A percentile compares a stretch with the other conserved stretches of the same genome.
phyloP scores from a whole-genome alignment of 805 yeast species.

The Jamesozyma jinghongensis region DNA sequence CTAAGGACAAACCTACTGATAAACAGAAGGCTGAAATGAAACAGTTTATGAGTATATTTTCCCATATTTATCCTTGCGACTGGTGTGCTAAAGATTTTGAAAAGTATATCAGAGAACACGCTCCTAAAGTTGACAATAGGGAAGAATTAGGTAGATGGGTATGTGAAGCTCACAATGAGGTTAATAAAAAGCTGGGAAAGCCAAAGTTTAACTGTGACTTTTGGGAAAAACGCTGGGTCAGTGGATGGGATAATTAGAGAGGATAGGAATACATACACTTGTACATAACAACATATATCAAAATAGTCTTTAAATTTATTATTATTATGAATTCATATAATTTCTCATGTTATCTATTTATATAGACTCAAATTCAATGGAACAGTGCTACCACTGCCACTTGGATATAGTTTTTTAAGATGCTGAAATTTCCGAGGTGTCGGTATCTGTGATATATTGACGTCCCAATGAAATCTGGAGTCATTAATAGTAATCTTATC shows the following conservation, averaged over 20 bases:
- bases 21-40: constrained; percentile 63
- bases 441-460: constrained; percentile 63
- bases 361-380: constrained; percentile 52
- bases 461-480: constrained; percentile 53
- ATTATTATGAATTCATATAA: too few species aligned
- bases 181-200: constrained; percentile 80
- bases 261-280: too few species aligned
- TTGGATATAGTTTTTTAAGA: constrained; percentile 73
- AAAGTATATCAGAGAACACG: constrained; percentile 43
- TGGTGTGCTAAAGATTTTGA: constrained; percentile 83
- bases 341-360: neutral
- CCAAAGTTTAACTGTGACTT: constrained; percentile 75
- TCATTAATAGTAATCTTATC: constrained; percentile 51
- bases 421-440: constrained; percentile 76
- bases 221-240: constrained; percentile 93
- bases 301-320: too few species aligned
- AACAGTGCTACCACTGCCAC: constrained; percentile 90
- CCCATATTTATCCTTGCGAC: constrained; percentile 87
- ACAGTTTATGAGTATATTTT: constrained; percentile 59
- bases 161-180: constrained; percentile 91
- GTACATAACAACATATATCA: too few species aligned
- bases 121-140: constrained; percentile 52
- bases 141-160: constrained; percentile 85
- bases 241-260: constrained; percentile 64
- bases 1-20: constrained; percentile 47